Conservation (phyloP, 2,329 filamentous ascomycete genomes). For the Talaromyces piceae region DNA sequence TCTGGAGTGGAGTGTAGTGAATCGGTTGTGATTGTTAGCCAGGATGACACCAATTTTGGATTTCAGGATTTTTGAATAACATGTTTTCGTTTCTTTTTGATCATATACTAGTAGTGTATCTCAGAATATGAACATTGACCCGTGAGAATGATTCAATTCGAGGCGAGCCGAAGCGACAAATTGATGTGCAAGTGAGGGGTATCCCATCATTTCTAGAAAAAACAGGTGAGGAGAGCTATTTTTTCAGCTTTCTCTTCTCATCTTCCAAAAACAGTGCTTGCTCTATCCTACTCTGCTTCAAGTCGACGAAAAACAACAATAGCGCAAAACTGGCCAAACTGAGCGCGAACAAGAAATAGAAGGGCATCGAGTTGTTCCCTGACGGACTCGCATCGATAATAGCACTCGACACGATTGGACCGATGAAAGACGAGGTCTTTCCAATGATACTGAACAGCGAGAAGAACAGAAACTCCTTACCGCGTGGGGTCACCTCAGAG, state of each 20-base stretch:
- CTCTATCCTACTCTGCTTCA: slow-evolving; percentile 54
- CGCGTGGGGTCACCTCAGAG: slow-evolving; percentile 59
- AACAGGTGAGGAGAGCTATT: neutral
- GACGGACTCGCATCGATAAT: slow-evolving; percentile 57
- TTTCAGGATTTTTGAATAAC: neutral
- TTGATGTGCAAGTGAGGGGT: too few relatives aligned
- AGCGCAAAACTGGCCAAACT: slow-evolving; percentile 49
- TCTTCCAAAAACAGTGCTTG: slow-evolving; percentile 49
- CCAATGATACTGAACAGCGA: slow-evolving; percentile 61
- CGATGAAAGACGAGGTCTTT: slow-evolving; percentile 62
- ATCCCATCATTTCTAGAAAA: too few relatives aligned
- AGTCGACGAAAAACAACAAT: slow-evolving; percentile 50
- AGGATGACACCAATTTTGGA: neutral
- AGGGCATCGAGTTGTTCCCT: slow-evolving; percentile 53
- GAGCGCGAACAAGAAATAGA: slow-evolving; percentile 58
- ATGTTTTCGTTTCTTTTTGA: neutral
- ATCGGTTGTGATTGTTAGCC: neutral
- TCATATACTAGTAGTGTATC: neutral
- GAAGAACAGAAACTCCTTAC: slow-evolving; percentile 66
- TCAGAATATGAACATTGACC: too few relatives aligned
- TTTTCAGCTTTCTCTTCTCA: slow-evolving; percentile 16
- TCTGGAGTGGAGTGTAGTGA: neutral
- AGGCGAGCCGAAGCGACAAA: too few relatives aligned
- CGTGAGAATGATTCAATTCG: too few relatives aligned
- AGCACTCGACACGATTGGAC: slow-evolving; percentile 59